Evolutionary conservation across 768 basidiomycete genomes (phyloP).

Genomic region (Zangia roseola): DNA sequence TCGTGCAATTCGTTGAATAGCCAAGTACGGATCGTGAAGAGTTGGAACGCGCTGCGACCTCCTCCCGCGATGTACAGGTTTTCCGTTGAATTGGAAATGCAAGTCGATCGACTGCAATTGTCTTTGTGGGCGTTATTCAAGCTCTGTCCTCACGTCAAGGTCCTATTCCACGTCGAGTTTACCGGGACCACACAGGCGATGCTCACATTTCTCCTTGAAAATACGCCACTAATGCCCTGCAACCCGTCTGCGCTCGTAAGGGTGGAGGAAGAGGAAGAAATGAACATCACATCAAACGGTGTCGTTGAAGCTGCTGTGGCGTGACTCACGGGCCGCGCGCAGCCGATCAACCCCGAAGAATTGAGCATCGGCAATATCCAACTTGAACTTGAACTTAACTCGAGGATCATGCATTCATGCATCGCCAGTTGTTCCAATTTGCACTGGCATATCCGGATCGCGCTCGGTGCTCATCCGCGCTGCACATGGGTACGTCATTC

Average conservation of each 20-base stretch:
- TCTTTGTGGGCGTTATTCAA: constrained; percentile 7
- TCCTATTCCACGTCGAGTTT: background rate
- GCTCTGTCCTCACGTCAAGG: no score
- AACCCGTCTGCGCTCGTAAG: constrained; percentile 6
- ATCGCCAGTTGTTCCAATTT: background rate
- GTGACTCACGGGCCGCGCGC: constrained; percentile 9
- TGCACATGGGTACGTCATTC: constrained; percentile 9
- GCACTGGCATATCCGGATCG: constrained; percentile 8
- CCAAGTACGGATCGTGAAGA: constrained; percentile 10
- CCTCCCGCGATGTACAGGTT: constrained; percentile 1
- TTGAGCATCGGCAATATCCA: no score
- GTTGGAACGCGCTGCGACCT: constrained; percentile 2
- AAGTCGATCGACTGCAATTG: constrained; percentile 14
- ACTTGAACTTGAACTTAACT: background rate
- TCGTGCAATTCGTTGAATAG: background rate
- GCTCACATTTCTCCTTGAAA: constrained; percentile 9
- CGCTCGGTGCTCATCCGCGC: background rate
- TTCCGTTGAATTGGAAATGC: constrained; percentile 20
- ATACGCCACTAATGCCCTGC: background rate
- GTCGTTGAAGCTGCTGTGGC: constrained; percentile 9
- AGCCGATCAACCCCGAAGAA: constrained; percentile 15
- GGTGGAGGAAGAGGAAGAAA: constrained; percentile 2
- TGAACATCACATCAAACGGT: constrained; percentile 5
- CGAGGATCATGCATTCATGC: constrained; percentile 9
- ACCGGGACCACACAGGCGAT: background rate